Conservation (phyloP, 1,284 basidiomycete genomes). For the Lentinula novae-zelandiae region DNA sequence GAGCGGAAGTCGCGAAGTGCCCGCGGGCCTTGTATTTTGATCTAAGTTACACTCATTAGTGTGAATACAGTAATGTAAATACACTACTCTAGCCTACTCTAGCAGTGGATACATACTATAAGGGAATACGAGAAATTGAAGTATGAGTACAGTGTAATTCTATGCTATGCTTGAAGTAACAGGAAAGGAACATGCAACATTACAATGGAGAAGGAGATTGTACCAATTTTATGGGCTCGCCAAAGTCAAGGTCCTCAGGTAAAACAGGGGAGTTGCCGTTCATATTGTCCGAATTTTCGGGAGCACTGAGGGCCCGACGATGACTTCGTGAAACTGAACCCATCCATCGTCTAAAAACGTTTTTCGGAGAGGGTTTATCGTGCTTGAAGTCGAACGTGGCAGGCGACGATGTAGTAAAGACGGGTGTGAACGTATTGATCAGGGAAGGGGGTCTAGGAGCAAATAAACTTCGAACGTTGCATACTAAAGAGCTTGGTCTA, state of each 20-base stretch:
- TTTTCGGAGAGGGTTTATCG: slow-evolving; percentile 22
- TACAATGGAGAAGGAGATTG: slow-evolving; percentile 11
- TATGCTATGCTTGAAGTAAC: slow-evolving; percentile 21
- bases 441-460: slow-evolving; percentile 4
- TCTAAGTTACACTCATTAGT: neutral
- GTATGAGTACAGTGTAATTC: slow-evolving; percentile 2
- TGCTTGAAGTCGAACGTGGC: slow-evolving; percentile 19
- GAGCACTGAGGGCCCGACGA: slow-evolving; percentile 46
- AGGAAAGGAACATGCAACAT: slow-evolving; percentile 22
- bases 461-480: slow-evolving; percentile 12
- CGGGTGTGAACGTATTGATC: slow-evolving; percentile 24
- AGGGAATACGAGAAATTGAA: neutral
- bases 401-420: slow-evolving; percentile 23
- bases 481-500: slow-evolving; percentile 17
- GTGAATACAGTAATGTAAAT: neutral
- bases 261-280: slow-evolving; percentile 10
- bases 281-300: slow-evolving; percentile 23
- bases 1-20: too few species aligned
- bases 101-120: neutral
- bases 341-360: slow-evolving; percentile 42
- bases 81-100: neutral
- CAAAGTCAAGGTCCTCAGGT: slow-evolving; percentile 17
- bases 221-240: slow-evolving; percentile 16
- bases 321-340: slow-evolving; percentile 39
- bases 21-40: too few species aligned